Evolutionary conservation across 345 rosid genomes (phyloP).

Genomic region (Syzygium aqueum): DNA sequence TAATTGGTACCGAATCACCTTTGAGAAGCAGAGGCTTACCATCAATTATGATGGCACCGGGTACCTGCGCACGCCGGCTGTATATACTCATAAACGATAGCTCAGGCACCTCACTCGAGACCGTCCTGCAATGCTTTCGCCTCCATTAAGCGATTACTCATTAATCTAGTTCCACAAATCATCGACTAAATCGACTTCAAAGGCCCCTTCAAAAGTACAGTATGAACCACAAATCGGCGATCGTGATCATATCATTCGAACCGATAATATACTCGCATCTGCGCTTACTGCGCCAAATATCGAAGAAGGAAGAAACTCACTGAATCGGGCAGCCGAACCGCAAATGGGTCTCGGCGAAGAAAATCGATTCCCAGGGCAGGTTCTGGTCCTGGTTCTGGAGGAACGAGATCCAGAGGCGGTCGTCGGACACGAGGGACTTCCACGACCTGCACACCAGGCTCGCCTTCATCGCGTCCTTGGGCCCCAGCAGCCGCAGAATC

Average conservation of each 20-base stretch:
- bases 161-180: neutral
- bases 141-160: neutral
- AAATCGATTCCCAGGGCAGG: constrained; percentile 44
- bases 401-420: constrained; percentile 66
- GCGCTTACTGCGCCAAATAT: too few relatives aligned
- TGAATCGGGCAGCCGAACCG: constrained; percentile 58
- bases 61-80: constrained; percentile 50
- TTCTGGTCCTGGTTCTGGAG: constrained; percentile 26
- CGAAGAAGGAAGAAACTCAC: constrained; percentile 15
- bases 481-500: constrained; percentile 51
- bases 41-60: constrained; percentile 69
- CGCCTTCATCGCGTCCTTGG: constrained; percentile 50
- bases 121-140: constrained; percentile 22
- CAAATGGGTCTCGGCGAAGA: constrained; percentile 61
- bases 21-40: constrained; percentile 27
- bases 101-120: constrained; percentile 25
- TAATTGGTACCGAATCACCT: neutral
- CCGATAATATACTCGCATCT: neutral
- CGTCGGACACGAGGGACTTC: constrained; percentile 35
- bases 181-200: neutral
- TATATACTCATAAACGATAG: constrained; percentile 60
- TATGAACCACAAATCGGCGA: neutral
- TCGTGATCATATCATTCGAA: neutral
- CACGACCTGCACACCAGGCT: constrained; percentile 36
- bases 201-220: neutral